Conservation (phyloP, 345 rosid genomes). For the Linum trigynum region DNA sequence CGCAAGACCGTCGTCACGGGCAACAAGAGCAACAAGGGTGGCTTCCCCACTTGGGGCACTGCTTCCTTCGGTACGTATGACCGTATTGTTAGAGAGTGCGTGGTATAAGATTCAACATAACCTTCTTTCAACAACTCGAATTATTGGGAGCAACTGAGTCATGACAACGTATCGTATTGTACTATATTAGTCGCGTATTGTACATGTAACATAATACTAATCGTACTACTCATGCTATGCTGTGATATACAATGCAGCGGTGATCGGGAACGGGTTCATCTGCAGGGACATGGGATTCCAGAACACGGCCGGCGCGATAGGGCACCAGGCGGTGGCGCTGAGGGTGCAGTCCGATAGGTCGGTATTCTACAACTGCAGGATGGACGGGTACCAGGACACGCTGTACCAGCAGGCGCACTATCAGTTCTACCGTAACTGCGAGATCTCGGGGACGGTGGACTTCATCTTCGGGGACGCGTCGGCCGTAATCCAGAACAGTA, state of each 20-base stretch:
- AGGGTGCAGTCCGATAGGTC: conserved; percentile 45
- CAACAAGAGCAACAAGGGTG: not conserved
- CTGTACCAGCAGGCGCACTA: conserved; percentile 56
- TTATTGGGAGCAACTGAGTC: too few species aligned
- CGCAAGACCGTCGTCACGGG: conserved; percentile 1
- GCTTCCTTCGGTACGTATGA: conserved; percentile 1
- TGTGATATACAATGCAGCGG: conserved; percentile 22
- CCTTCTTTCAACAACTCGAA: too few species aligned
- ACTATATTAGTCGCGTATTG: too few species aligned
- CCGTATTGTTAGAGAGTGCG: too few species aligned
- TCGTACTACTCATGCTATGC: not conserved
- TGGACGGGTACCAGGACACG: conserved; percentile 63
- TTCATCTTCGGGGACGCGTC: conserved; percentile 15
- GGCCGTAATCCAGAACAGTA: conserved; percentile 11
- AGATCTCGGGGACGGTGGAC: conserved; percentile 61
- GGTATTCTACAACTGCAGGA: conserved; percentile 43
- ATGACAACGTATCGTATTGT: too few species aligned
- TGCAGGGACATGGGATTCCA: conserved; percentile 60
- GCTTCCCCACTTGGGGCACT: conserved; percentile 6
- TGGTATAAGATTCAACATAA: too few species aligned
- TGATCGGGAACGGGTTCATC: conserved; percentile 41
- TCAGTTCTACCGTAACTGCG: conserved; percentile 69
- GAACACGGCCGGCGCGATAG: conserved; percentile 54
- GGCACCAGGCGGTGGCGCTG: conserved; percentile 67
- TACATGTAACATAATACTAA: too few species aligned